A percentile compares a stretch with the other conserved stretches of the same genome.
Evolutionary conservation across 2,329 filamentous ascomycete genomes (phyloP).

Genomic region (Fusarium xylarioides): DNA sequence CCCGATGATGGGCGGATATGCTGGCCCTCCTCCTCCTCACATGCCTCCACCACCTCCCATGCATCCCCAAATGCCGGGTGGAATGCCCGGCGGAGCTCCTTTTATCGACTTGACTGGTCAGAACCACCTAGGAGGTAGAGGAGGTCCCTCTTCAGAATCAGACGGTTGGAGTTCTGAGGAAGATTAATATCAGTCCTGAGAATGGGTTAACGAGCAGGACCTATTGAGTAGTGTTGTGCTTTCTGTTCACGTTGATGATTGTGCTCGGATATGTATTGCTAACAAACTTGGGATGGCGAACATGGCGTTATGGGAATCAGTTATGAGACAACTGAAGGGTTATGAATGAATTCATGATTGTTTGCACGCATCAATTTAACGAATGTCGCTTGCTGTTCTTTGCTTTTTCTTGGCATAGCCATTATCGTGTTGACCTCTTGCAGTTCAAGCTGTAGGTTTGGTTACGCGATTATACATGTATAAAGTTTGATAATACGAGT

Average conservation of each 20-base stretch:
- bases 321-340: neutral
- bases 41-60: slow-evolving; percentile 31
- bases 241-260: neutral
- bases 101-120: slow-evolving; percentile 40
- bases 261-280: slow-evolving; percentile 18
- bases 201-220: slow-evolving; percentile 8
- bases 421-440: neutral
- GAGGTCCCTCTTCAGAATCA: slow-evolving; percentile 6
- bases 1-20: slow-evolving; percentile 3
- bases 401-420: neutral
- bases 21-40: slow-evolving; percentile 14
- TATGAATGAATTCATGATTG: slow-evolving; percentile 11
- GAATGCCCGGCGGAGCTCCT: slow-evolving; percentile 27
- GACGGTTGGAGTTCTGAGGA: slow-evolving; percentile 15
- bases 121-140: slow-evolving; percentile 17
- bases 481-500: neutral
- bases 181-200: neutral
- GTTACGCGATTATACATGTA: neutral
- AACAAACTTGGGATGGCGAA: slow-evolving; percentile 26
- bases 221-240: neutral
- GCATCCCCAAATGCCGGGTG: slow-evolving; percentile 21
- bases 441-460: neutral
- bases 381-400: slow-evolving; percentile 4
- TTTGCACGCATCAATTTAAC: neutral
- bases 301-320: slow-evolving; percentile 20